Evolutionary conservation across 805 yeast species (phyloP).

Genomic region (Kluyveromyces lactis): DNA sequence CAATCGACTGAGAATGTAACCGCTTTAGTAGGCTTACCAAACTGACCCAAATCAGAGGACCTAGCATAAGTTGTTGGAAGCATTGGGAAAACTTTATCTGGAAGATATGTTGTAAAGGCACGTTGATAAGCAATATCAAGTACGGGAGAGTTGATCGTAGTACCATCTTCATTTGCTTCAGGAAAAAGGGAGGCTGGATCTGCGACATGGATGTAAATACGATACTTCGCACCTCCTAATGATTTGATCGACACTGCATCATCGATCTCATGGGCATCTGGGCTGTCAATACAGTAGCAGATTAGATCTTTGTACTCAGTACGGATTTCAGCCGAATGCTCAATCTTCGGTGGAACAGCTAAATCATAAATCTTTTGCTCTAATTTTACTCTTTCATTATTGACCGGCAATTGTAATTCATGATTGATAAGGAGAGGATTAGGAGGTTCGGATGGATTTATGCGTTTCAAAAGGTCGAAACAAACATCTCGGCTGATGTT

Average conservation of each 20-base stretch:
- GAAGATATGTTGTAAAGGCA: conserved; percentile 64
- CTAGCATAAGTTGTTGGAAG: conserved; percentile 51
- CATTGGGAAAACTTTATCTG: conserved; percentile 60
- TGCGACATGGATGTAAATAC: conserved; percentile 69
- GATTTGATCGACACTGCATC: conserved; percentile 72
- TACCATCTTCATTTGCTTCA: conserved; percentile 11
- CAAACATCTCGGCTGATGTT: conserved; percentile 49
- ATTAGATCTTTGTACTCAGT: conserved; percentile 41
- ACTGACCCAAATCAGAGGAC: conserved; percentile 43
- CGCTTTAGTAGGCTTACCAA: conserved; percentile 37
- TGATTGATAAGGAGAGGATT: conserved; percentile 50
- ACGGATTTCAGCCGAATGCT: conserved; percentile 12
- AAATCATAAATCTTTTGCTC: conserved; percentile 32
- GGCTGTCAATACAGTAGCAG: conserved; percentile 79
- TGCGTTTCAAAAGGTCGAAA: conserved; percentile 38
- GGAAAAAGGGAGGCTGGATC: conserved; percentile 69
- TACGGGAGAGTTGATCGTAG: conserved; percentile 15
- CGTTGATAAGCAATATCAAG: conserved; percentile 51
- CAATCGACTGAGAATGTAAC: conserved; percentile 36
- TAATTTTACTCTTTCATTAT: conserved; percentile 36
- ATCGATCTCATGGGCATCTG: conserved; percentile 80
- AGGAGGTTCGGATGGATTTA: conserved; percentile 19
- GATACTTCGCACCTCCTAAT: conserved; percentile 26
- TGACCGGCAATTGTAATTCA: conserved; percentile 38
- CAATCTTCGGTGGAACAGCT: conserved; percentile 4